Percentiles rank a stretch among this genome's conserved stretches.
phyloP scores from a whole-genome alignment of 495 filamentous ascomycete species.

The Xylaria nigripes region DNA sequence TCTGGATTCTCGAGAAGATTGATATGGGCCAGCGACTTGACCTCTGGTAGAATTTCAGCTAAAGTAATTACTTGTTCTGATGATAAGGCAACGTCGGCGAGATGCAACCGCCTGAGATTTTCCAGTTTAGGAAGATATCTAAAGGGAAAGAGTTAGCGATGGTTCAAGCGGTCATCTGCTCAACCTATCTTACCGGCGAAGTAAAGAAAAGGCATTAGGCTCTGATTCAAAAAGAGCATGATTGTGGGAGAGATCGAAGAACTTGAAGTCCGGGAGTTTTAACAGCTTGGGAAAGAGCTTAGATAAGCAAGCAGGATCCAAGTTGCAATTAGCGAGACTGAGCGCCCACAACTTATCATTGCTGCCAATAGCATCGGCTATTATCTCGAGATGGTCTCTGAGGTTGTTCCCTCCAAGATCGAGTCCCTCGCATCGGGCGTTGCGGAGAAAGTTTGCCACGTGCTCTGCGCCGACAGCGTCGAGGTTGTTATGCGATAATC shows the following conservation, averaged over 20 bases:
- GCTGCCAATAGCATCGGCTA: conserved; percentile 55
- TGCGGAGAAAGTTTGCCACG: conserved; percentile 63
- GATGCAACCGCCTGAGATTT: conserved; percentile 76
- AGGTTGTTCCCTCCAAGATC: conserved; percentile 89
- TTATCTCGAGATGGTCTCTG: conserved; percentile 56
- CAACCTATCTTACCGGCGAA: conserved; percentile 51
- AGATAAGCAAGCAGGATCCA: conserved; percentile 61
- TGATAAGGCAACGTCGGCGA: conserved; percentile 77
- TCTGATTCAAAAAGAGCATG: conserved; percentile 64
- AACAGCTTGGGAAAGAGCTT: conserved; percentile 68
- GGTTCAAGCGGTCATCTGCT: not conserved
- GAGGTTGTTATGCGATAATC: conserved; percentile 73
- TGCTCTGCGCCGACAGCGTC: conserved; percentile 64
- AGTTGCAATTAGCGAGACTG: conserved; percentile 79
- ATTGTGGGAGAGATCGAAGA: conserved; percentile 89
- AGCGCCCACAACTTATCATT: conserved; percentile 67
- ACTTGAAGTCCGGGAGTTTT: conserved; percentile 66
- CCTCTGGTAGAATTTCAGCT: conserved; percentile 82
- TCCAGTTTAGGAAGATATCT: conserved; percentile 74
- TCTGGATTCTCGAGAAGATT: conserved; percentile 78
- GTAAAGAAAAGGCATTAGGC: conserved; percentile 64
- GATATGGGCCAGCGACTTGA: conserved; percentile 72
- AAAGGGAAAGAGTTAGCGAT: conserved; percentile 10
- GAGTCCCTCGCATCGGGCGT: conserved; percentile 73
- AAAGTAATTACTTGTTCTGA: conserved; percentile 83